Evolutionary conservation across 164 flowering plant genomes (phyloP).

Genomic region (Vitis riparia): DNA sequence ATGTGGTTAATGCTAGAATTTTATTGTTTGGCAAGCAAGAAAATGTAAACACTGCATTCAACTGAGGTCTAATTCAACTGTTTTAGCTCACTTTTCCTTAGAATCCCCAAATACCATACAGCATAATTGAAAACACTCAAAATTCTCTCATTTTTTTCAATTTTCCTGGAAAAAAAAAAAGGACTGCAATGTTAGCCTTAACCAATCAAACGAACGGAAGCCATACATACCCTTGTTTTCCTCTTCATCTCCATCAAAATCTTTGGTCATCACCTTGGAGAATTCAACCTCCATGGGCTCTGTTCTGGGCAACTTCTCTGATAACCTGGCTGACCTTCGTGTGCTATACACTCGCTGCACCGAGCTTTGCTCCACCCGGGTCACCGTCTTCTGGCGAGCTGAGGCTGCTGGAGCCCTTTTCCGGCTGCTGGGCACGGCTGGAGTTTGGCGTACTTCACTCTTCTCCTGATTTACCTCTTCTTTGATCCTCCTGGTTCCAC

Average conservation of each 20-base stretch:
- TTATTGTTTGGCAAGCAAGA: too few species aligned
- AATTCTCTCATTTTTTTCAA: too few species aligned
- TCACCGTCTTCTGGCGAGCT: slow-evolving; percentile 7
- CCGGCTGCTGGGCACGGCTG: slow-evolving; percentile 10
- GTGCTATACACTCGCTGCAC: slow-evolving; percentile 34
- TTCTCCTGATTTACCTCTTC: slow-evolving; percentile 23
- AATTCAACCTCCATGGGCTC: slow-evolving; percentile 14
- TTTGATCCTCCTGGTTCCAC: slow-evolving; percentile 22
- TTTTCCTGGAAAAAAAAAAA: too few species aligned
- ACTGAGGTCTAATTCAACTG: too few species aligned
- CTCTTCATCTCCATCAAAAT: slow-evolving; percentile 3
- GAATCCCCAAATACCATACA: too few species aligned
- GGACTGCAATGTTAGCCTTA: not conserved
- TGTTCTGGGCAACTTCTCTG: slow-evolving; percentile 19
- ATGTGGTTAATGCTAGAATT: not conserved
- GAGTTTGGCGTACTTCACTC: slow-evolving; percentile 15
- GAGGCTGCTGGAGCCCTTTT: slow-evolving; percentile 19
- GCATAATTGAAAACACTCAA: too few species aligned
- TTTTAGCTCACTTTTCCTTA: too few species aligned
- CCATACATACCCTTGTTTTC: not conserved
- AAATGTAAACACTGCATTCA: too few species aligned
- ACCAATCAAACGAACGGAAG: slow-evolving; percentile 7
- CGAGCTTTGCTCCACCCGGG: slow-evolving; percentile 4
- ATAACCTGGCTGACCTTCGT: slow-evolving; percentile 43
- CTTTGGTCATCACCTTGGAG: slow-evolving; percentile 8